Conservation (phyloP, 306 rosid species). For the Sicyos edulis region DNA sequence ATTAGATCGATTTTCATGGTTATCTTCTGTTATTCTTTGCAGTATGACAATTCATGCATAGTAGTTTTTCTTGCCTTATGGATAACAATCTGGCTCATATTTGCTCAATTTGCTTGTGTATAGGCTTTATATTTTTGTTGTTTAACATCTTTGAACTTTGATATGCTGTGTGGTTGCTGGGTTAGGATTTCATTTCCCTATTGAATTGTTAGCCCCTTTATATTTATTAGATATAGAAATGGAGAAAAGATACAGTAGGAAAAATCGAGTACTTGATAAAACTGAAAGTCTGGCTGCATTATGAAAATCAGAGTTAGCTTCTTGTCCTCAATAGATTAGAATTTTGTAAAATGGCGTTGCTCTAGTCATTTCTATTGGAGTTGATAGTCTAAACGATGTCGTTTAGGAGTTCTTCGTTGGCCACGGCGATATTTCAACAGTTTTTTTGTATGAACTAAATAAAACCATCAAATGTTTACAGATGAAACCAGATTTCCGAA, state of each 20-base stretch:
- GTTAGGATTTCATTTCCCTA: not conserved
- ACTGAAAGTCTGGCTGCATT: not conserved
- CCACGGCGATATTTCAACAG: too few relatives aligned
- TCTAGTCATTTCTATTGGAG: too few relatives aligned
- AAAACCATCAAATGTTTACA: not conserved
- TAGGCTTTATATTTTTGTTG: not conserved
- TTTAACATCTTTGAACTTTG: not conserved
- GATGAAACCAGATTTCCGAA: too few relatives aligned
- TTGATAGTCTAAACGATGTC: too few relatives aligned
- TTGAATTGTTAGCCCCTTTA: not conserved
- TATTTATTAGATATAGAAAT: not conserved
- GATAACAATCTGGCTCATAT: not conserved
- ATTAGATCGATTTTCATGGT: not conserved
- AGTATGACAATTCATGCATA: too few relatives aligned
- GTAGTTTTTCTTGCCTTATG: not conserved
- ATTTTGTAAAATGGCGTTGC: not conserved
- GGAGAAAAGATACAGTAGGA: not conserved
- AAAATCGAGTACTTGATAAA: not conserved
- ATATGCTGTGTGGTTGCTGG: not conserved
- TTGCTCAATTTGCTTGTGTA: too few relatives aligned
- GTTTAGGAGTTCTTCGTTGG: too few relatives aligned
- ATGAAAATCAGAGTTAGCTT: not conserved
- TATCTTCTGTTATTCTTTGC: not conserved
- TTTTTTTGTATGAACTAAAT: not conserved
- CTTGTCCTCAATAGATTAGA: not conserved